These are phyloP conservation scores for Wallacemonas collosoma DNA, from an alignment of 208 protist species.

Conservation along the genomic window DNA sequence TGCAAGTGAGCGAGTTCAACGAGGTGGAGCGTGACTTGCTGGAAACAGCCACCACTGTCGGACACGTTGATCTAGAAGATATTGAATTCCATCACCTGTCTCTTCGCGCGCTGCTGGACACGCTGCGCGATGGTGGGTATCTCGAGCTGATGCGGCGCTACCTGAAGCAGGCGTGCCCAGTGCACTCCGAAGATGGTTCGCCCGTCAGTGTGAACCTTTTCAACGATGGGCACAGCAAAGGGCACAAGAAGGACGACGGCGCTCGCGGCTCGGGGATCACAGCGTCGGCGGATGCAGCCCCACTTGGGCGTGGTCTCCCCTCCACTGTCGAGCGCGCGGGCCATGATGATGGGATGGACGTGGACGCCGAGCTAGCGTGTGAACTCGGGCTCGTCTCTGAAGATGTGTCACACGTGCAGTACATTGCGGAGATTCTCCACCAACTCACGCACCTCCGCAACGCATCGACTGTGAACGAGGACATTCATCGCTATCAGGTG, in stretches of 20 bases:
- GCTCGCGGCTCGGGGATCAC: neutral
- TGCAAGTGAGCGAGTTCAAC: constrained; percentile 73
- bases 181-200: neutral
- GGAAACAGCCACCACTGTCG: constrained; percentile 50
- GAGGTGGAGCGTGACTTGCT: constrained; percentile 71
- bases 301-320: neutral
- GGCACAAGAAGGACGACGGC: neutral
- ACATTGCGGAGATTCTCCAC: constrained; percentile 46
- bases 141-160: constrained; percentile 27
- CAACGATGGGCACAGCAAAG: constrained; percentile 2
- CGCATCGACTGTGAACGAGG: constrained; percentile 86
- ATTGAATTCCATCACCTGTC: constrained; percentile 62
- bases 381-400: constrained; percentile 39
- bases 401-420: constrained; percentile 39
- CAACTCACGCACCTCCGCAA: constrained; percentile 67
- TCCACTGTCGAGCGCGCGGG: neutral
- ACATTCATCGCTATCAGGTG: constrained; percentile 84
- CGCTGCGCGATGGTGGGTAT: constrained; percentile 71
- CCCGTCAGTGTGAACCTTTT: neutral
- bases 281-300: neutral
- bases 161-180: constrained; percentile 33
- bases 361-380: constrained; percentile 22
- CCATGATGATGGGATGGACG: neutral
- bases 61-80: constrained; percentile 51
- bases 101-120: constrained; percentile 73